Base-by-base conservation (phyloP, 768 basidiomycete genomes). In the Lentinula edodes region DNA sequence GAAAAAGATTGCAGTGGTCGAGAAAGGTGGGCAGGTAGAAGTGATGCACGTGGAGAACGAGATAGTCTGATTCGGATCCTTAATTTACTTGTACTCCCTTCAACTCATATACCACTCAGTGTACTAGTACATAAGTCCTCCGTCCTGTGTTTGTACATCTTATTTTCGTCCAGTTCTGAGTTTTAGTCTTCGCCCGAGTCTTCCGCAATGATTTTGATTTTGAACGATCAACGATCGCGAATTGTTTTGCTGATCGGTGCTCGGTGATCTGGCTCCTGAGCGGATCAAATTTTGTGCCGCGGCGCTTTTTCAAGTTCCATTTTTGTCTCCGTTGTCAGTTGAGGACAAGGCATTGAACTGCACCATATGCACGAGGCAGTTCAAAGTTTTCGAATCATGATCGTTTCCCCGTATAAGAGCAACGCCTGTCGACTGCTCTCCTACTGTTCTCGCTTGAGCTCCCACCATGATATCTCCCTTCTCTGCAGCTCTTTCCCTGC, bases 1-100 rank as follows among this genome's bases (percentile, higher is more conserved):
- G 64, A 70, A 71, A 41, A 76, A 73, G 60, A 70, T 79, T 55
- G 75, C 76, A 16, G 69, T 79, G 10, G 68, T 78, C 16, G 71
- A 76, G 57, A 72, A 75, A 35, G 71, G 68, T 16, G 74, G 69
- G 39, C 68, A 62, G 41, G 64, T 64, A 32, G 61, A 69, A 13
- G 51, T 73, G 16, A 52, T 71, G 6, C 59, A 64, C 46, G 66
- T 68, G 2, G 55, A 62, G 34, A 65, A 56, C 66, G 52, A 57
- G 61, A 34, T 20, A 64, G 55, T 43, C 13, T 56, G 15, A 41
- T 41, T 28, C 3, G 28, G 28, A 28, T 28, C 28, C 28, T 28
- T 23, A 23, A 23, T 3, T 23, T 28, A 28, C 28, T 28, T 18
- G 36, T 13, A 16, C 52, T 35, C 16, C 4, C 28, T 28, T 28